Conservation (phyloP, 2,329 filamentous ascomycete species). For the Claviceps africana region DNA sequence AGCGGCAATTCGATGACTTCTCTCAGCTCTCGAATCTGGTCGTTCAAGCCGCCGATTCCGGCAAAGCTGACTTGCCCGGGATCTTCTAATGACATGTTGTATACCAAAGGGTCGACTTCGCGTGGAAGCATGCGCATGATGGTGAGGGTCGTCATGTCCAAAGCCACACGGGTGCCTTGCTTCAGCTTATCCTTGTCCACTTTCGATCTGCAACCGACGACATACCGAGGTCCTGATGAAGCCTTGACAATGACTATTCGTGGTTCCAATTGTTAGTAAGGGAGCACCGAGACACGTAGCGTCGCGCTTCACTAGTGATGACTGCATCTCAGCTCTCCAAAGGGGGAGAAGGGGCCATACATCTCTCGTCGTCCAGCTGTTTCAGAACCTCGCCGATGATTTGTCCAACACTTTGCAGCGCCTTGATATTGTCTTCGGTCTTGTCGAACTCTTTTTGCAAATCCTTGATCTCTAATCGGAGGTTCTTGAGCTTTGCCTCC, state of each 20-base stretch:
- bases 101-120: constrained; percentile 95
- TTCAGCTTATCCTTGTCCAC: constrained; percentile 96
- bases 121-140: constrained; percentile 99
- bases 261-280: constrained; percentile 4
- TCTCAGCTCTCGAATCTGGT: constrained; percentile 91
- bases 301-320: background rate
- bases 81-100: constrained; percentile 99
- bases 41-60: constrained; percentile 92
- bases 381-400: constrained; percentile 99
- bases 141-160: constrained; percentile 98
- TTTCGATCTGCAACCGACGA: constrained; percentile 95
- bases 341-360: constrained; percentile 37
- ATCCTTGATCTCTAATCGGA: constrained; percentile 91
- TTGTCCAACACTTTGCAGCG: constrained; percentile 94
- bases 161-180: constrained; percentile 91
- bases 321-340: background rate
- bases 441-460: constrained; percentile 90
- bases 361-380: constrained; percentile 96
- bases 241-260: constrained; percentile 87
- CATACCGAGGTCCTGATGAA: constrained; percentile 91
- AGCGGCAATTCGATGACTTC: constrained; percentile 96
- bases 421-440: constrained; percentile 99
- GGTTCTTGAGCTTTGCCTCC: constrained; percentile 91
- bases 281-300: background rate
- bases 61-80: constrained; percentile 96